Evolutionary conservation across 2,329 filamentous ascomycete genomes (phyloP), one percentile per base, ranked within the genome.

Genomic region (Alternaria solani): DNA sequence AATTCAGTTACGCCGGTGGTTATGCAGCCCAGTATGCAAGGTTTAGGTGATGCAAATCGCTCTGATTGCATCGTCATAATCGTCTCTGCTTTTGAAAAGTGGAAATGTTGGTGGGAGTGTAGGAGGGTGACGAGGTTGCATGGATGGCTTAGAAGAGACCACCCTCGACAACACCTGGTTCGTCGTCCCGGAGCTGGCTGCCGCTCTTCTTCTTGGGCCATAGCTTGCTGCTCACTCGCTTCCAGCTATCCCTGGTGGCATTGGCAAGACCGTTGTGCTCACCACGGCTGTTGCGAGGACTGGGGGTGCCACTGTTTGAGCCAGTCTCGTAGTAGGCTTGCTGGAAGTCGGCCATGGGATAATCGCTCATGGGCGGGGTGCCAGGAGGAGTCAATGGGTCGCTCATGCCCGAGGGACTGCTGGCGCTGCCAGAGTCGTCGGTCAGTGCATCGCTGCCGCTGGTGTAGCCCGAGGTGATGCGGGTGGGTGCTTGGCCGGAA

Each of bases 331-430:
- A 75, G 59, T 77, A 77, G 26, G 73, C 71, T 39, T 75, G 74
- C 26, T 75, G 69, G 43, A 73, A 75, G 48, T 79, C 77, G 11
- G 62, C 68, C 74, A 78, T 75, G 6, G 90, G 90, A 38, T 75
- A 76, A 47, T 77, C 74, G 63, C 66, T 76, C 34, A 91, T 91
- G 1, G 91, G 91, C 0, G 91, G 91, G 5, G 91, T 93, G 7
- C 91, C 91, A 2, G 91, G 91, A 1, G 91, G 91, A 4, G 91
- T 93, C 82, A 92, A 89, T 3, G 85, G 89, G 71, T 90, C 89
- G 61, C 83, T 80, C 26, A 49, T 83, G 77, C 34, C 87, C 82
- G 52, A 80, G 2, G 81, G 79, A 62, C 55, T 81, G 25, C 72
- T 55, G 30, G 60, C 59, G 84, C 85, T 86, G 57, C 85, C 86